These are phyloP conservation scores for Paraurostyla sp. DNA, from an alignment of 73 alveolate genomes.

Conservation along the genomic window DNA sequence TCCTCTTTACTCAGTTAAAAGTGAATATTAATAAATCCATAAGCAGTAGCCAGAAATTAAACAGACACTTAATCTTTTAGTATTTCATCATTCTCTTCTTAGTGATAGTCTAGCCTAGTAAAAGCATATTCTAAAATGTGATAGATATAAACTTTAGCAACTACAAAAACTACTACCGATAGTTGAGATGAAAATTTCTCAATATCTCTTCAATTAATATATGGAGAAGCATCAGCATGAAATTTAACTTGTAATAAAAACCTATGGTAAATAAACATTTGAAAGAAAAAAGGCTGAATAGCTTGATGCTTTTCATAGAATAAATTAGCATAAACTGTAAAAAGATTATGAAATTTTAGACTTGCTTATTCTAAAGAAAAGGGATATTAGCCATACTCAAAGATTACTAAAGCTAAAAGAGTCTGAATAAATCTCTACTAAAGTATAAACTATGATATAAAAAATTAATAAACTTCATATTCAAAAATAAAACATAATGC, in stretches of 20 bases:
- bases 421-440: neutral
- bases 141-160: neutral
- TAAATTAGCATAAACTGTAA: conserved; percentile 1
- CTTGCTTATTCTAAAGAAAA: neutral
- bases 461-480: neutral
- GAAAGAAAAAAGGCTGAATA: conserved; percentile 23
- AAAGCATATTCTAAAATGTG: neutral
- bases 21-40: neutral
- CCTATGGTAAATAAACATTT: conserved; percentile 21
- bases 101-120: neutral
- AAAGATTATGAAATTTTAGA: conserved; percentile 40
- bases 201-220: neutral
- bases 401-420: neutral
- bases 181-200: conserved; percentile 19
- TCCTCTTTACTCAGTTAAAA: neutral
- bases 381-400: neutral
- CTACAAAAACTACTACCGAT: conserved; percentile 9
- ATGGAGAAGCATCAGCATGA: conserved; percentile 20
- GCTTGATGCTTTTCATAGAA: conserved; percentile 14
- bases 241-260: neutral
- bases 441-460: neutral
- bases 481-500: neutral
- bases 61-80: neutral
- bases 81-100: neutral
- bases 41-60: neutral